These are phyloP conservation scores for Gleditsia sinensis DNA, from an alignment of 306 rosid genomes.

Conservation along the genomic window DNA sequence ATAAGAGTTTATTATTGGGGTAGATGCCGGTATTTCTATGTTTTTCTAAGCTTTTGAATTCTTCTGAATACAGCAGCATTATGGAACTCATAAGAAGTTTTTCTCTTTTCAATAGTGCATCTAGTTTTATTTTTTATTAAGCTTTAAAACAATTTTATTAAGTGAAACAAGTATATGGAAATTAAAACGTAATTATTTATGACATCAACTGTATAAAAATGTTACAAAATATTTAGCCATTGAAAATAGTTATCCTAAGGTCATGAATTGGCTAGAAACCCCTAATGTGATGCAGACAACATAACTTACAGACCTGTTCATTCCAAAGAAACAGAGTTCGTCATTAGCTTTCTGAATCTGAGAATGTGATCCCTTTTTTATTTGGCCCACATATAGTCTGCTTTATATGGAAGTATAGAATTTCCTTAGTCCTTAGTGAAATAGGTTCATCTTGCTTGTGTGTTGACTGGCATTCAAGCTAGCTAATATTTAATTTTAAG, in stretches of 20 bases:
- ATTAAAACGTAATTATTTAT: background rate
- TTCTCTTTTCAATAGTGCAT: background rate
- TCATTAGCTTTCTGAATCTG: background rate
- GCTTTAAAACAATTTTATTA: background rate
- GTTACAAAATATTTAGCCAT: background rate
- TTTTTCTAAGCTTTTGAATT: conserved; percentile 22
- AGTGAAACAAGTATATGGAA: conserved; percentile 6
- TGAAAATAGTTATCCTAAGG: background rate
- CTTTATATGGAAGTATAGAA: background rate
- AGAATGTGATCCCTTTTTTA: background rate
- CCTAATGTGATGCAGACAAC: background rate
- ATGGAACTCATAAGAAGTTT: conserved; percentile 18
- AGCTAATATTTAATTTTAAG: background rate
- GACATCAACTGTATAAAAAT: conserved; percentile 4
- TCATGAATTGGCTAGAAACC: background rate
- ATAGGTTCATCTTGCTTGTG: conserved; percentile 5
- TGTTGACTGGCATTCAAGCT: background rate
- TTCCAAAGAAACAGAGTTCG: background rate
- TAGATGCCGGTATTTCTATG: background rate
- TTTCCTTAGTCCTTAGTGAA: background rate
- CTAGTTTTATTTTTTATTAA: background rate
- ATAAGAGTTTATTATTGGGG: background rate
- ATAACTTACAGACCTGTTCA: background rate
- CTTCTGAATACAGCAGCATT: background rate
- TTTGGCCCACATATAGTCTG: background rate